These are phyloP conservation scores for Wickerhamomyces sp. DNA, from an alignment of 1,139 yeast genomes.

Conservation along the genomic window DNA sequence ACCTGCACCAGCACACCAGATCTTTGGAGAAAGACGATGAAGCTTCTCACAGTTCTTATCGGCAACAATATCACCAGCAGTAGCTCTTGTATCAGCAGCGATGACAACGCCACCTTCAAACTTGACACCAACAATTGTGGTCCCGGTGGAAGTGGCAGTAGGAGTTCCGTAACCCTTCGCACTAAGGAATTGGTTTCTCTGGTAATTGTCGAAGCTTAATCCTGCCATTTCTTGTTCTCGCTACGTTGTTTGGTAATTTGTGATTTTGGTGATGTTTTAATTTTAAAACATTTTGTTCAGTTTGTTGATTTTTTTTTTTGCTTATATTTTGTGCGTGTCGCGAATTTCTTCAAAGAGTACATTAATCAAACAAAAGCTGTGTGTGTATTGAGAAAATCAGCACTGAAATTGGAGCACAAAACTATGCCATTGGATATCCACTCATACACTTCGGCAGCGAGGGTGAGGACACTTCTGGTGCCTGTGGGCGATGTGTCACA, in stretches of 20 bases:
- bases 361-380: no score
- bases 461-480: conserved; percentile 63
- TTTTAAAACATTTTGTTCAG: not conserved
- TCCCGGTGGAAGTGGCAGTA: conserved; percentile 93
- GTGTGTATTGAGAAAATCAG: no score
- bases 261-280: not conserved
- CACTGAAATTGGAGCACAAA: no score
- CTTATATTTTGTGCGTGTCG: no score
- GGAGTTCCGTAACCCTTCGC: conserved; percentile 75
- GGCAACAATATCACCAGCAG: conserved; percentile 93
- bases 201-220: conserved; percentile 85
- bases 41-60: conserved; percentile 97
- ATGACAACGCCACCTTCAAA: conserved; percentile 85
- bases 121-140: conserved; percentile 95
- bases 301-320: not conserved
- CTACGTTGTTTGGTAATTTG: not conserved
- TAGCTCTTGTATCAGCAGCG: conserved; percentile 98
- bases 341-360: no score
- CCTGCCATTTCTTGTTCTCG: conserved; percentile 62
- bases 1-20: conserved; percentile 99
- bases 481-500: conserved; percentile 59
- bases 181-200: conserved; percentile 73
- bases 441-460: conserved; percentile 54
- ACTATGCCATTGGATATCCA: conserved; percentile 22
- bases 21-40: conserved; percentile 85